These are phyloP conservation scores for Clonostachys solani DNA, from an alignment of 2,329 filamentous ascomycete species.

Conservation along the genomic window DNA sequence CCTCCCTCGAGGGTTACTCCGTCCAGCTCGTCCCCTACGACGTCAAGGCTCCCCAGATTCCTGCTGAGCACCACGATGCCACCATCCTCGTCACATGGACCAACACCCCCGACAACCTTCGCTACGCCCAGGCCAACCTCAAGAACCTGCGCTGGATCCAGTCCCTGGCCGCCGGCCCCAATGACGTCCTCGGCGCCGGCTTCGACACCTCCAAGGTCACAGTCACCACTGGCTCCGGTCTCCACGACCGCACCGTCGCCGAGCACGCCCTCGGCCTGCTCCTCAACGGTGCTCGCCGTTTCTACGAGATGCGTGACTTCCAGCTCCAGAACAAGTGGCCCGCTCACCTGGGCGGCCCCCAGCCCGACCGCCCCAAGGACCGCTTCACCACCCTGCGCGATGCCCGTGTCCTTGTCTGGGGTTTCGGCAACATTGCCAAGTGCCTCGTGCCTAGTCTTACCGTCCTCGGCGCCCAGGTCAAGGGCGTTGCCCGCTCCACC, in stretches of 20 bases:
- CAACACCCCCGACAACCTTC: conserved; percentile 54
- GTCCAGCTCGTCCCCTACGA: conserved; percentile 56
- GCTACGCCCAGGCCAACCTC: conserved; percentile 49
- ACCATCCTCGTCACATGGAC: conserved; percentile 58
- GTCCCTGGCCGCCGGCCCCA: conserved; percentile 61
- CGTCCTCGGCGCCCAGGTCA: conserved; percentile 52
- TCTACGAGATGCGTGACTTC: conserved; percentile 60
- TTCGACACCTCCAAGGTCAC: conserved; percentile 45
- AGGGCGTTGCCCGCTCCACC: conserved; percentile 49
- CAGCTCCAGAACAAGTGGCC: conserved; percentile 56
- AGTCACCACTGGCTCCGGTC: conserved; percentile 59
- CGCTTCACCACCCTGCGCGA: conserved; percentile 57
- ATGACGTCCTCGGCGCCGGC: conserved; percentile 58
- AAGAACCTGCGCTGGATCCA: conserved; percentile 61
- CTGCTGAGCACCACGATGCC: conserved; percentile 54
- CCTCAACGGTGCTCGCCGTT: conserved; percentile 48
- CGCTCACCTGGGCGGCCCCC: conserved; percentile 55
- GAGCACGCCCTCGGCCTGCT: conserved; percentile 59
- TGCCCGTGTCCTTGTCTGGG: conserved; percentile 57
- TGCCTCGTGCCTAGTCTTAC: conserved; percentile 49
- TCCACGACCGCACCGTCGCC: conserved; percentile 61
- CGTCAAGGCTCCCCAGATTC: conserved; percentile 48
- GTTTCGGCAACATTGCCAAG: conserved; percentile 64
- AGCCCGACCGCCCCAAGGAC: conserved; percentile 46
- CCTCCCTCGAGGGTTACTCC: conserved; percentile 53